Conservation (phyloP, 75 land plant genomes). For the Gnetum montanum region DNA sequence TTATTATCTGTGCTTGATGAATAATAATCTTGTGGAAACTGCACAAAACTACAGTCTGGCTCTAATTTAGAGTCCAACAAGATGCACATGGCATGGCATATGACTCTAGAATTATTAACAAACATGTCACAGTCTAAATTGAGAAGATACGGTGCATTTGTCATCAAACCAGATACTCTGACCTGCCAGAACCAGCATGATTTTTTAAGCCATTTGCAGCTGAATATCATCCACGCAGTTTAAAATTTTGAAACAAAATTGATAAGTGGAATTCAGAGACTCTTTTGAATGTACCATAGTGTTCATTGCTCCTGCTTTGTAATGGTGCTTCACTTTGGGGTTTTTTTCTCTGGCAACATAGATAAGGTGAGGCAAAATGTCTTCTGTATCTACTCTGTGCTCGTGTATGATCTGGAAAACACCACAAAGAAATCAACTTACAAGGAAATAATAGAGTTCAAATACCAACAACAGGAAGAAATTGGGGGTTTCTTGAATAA, state of each 20-base stretch:
- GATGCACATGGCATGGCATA: constrained; percentile 28
- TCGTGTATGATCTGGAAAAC: neutral
- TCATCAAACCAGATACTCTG: no score
- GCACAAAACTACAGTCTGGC: constrained; percentile 16
- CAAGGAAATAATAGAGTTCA: neutral
- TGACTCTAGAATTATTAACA: constrained; percentile 10
- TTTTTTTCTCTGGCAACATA: constrained; percentile 47
- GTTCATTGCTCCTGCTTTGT: no score
- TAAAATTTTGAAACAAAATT: neutral
- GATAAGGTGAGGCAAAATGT: constrained; percentile 27
- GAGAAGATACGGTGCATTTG: constrained; percentile 40
- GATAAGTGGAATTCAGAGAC: neutral
- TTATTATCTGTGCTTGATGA: constrained; percentile 1
- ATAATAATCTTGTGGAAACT: constrained; percentile 27
- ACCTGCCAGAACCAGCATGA: constrained; percentile 1
- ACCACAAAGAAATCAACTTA: neutral
- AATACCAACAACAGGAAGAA: neutral
- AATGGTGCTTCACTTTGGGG: constrained; percentile 21
- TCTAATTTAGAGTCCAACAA: constrained; percentile 11
- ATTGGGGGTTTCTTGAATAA: neutral
- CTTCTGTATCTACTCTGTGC: neutral
- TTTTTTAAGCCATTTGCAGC: neutral
- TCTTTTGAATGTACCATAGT: neutral
- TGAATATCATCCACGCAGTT: neutral
- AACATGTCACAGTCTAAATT: constrained; percentile 50